Percentiles rank a stretch among this genome's conserved stretches.
phyloP scores from a whole-genome alignment of 2,329 filamentous ascomycete species.

The Rhexocercosporidium sp. region DNA sequence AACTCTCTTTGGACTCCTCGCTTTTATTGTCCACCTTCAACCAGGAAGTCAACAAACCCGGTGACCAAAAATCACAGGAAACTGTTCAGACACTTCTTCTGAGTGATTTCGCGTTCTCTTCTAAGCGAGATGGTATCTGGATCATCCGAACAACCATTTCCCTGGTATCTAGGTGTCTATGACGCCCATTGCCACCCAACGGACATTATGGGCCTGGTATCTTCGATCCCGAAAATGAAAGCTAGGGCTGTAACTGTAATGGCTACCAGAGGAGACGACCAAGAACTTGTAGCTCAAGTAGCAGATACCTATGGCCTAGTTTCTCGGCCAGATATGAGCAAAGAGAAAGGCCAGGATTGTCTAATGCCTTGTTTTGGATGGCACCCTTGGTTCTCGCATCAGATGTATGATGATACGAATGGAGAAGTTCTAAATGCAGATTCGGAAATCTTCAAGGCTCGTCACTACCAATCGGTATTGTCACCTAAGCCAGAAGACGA shows the following conservation, averaged over 20 bases:
- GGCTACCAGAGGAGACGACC: slow-evolving; percentile 78
- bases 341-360: slow-evolving; percentile 43
- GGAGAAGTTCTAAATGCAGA: slow-evolving; percentile 19
- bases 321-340: slow-evolving; percentile 36
- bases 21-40: neutral
- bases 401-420: slow-evolving; percentile 68
- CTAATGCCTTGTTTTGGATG: slow-evolving; percentile 80
- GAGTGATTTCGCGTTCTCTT: too few species aligned
- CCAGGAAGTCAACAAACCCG: neutral
- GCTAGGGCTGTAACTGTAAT: slow-evolving; percentile 73
- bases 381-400: slow-evolving; percentile 87
- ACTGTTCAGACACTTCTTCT: neutral
- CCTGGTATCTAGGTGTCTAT: slow-evolving; percentile 73
- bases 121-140: slow-evolving; percentile 1
- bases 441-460: slow-evolving; percentile 47
- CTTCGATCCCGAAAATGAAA: slow-evolving; percentile 67
- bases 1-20: slow-evolving; percentile 4
- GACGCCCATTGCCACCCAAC: slow-evolving; percentile 88
- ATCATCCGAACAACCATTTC: slow-evolving; percentile 49
- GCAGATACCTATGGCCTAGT: slow-evolving; percentile 60
- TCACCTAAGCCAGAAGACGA: slow-evolving; percentile 56
- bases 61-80: neutral
- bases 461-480: slow-evolving; percentile 72
- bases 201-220: slow-evolving; percentile 70
- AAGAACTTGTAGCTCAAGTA: slow-evolving; percentile 69